Evolutionary conservation across 805 yeast species (phyloP).

Genomic region (Ogataea populi-albae): DNA sequence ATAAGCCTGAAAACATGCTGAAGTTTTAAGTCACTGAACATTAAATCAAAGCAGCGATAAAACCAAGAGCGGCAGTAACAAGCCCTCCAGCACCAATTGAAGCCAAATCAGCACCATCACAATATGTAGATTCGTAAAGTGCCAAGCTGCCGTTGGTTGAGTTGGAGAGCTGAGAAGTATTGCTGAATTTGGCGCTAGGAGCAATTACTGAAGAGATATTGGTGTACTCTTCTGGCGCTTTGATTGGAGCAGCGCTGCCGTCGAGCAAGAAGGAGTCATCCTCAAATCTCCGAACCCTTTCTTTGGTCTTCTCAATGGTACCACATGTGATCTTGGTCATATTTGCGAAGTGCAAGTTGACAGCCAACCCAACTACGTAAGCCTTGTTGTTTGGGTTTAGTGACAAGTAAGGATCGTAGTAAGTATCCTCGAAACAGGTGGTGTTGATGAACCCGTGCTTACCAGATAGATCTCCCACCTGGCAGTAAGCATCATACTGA

Average conservation of each 20-base stretch:
- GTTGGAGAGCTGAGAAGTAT: slow-evolving; percentile 5
- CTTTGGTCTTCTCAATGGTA: slow-evolving; percentile 41
- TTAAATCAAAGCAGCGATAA: slow-evolving; percentile 24
- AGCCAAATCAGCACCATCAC: slow-evolving; percentile 21
- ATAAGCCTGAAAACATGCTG: slow-evolving; percentile 1
- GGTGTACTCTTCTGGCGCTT: slow-evolving; percentile 2
- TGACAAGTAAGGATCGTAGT: slow-evolving; percentile 64
- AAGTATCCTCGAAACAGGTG: slow-evolving; percentile 63
- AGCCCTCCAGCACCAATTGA: slow-evolving; percentile 13
- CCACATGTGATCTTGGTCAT: slow-evolving; percentile 62
- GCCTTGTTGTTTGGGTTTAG: slow-evolving; percentile 54
- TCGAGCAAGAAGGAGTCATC: slow-evolving; percentile 17
- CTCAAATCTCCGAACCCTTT: slow-evolving; percentile 25
- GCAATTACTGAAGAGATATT: slow-evolving; percentile 8
- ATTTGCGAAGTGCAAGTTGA: slow-evolving; percentile 55
- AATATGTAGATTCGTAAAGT: slow-evolving; percentile 19
- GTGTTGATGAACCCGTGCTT: slow-evolving; percentile 73
- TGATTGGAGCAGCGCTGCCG: slow-evolving; percentile 6
- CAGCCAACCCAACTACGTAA: slow-evolving; percentile 56
- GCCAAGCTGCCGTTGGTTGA: slow-evolving; percentile 17
- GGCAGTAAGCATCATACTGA: slow-evolving; percentile 54
- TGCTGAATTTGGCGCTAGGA: slow-evolving; percentile 7
- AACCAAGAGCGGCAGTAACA: slow-evolving; percentile 24
- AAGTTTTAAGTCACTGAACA: slow-evolving; percentile 1
- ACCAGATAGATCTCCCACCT: slow-evolving; percentile 75